These are phyloP conservation scores for Aspergillus saccharolyticus DNA, from an alignment of 495 filamentous ascomycete species.

Conservation along the genomic window DNA sequence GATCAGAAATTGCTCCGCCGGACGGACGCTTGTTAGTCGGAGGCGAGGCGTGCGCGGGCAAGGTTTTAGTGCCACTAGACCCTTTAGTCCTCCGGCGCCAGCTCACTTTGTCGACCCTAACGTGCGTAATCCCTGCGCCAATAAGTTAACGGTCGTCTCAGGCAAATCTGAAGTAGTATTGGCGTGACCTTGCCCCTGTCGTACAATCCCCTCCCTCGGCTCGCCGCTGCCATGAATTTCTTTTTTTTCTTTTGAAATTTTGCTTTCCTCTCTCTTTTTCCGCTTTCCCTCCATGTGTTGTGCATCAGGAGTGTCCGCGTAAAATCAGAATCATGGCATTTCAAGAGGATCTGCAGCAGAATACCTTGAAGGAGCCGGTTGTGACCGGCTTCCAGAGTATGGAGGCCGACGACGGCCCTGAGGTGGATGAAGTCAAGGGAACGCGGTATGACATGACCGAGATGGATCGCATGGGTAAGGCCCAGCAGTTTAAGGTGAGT, in stretches of 20 bases:
- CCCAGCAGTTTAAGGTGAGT: slow-evolving; percentile 36
- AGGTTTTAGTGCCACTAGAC: too few species aligned
- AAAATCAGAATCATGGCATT: background rate
- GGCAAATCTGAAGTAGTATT: too few species aligned
- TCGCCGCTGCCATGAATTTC: background rate
- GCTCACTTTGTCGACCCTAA: too few species aligned
- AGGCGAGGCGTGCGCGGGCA: too few species aligned
- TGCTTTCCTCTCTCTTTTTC: too few species aligned
- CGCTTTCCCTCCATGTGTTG: background rate
- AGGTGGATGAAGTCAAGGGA: background rate
- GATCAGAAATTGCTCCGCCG: background rate
- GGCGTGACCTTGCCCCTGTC: too few species aligned
- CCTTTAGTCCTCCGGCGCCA: too few species aligned
- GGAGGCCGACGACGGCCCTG: background rate
- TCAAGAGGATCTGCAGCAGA: background rate
- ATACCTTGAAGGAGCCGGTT: background rate
- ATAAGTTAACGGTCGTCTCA: too few species aligned
- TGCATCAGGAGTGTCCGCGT: background rate
- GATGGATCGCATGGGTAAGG: slow-evolving; percentile 38
- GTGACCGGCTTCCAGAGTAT: background rate
- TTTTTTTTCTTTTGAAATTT: too few species aligned
- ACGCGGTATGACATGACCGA: slow-evolving; percentile 26
- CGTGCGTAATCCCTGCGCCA: too few species aligned
- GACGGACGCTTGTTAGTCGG: too few species aligned
- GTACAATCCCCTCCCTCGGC: too few species aligned